These are phyloP conservation scores for Drosera spatulata DNA, from an alignment of 179 eudicot genomes.

Conservation along the genomic window DNA sequence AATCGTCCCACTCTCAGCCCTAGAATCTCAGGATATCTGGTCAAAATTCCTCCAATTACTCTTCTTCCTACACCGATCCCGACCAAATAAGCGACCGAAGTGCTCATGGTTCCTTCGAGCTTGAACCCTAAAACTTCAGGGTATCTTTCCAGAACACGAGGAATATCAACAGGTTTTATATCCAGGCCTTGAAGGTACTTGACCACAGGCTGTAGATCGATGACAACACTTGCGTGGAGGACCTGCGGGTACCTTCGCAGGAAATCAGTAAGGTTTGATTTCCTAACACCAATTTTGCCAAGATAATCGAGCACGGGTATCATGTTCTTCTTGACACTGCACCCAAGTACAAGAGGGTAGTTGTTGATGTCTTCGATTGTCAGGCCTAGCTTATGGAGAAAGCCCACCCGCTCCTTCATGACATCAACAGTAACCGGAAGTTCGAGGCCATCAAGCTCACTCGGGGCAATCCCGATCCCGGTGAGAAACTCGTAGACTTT, in stretches of 20 bases:
- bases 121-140: slow-evolving; percentile 91
- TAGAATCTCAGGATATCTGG: slow-evolving; percentile 72
- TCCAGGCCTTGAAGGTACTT: slow-evolving; percentile 85
- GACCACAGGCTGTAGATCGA: slow-evolving; percentile 91
- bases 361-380: slow-evolving; percentile 82
- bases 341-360: slow-evolving; percentile 96
- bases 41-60: slow-evolving; percentile 70
- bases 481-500: slow-evolving; percentile 76
- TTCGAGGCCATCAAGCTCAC: slow-evolving; percentile 94
- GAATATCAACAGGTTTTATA: slow-evolving; percentile 60
- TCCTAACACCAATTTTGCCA: slow-evolving; percentile 78
- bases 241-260: slow-evolving; percentile 81
- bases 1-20: slow-evolving; percentile 90
- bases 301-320: slow-evolving; percentile 93
- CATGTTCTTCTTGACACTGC: slow-evolving; percentile 98
- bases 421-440: slow-evolving; percentile 94
- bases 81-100: slow-evolving; percentile 91
- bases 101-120: slow-evolving; percentile 99
- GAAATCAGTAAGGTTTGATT: slow-evolving; percentile 68
- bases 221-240: slow-evolving; percentile 89
- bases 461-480: slow-evolving; percentile 63
- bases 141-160: slow-evolving; percentile 72
- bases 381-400: slow-evolving; percentile 76
- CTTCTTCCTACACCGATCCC: slow-evolving; percentile 90
- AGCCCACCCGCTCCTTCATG: slow-evolving; percentile 88